These are phyloP conservation scores for Neurospora sp. DNA, from an alignment of 495 filamentous ascomycete species.

Conservation along the genomic window DNA sequence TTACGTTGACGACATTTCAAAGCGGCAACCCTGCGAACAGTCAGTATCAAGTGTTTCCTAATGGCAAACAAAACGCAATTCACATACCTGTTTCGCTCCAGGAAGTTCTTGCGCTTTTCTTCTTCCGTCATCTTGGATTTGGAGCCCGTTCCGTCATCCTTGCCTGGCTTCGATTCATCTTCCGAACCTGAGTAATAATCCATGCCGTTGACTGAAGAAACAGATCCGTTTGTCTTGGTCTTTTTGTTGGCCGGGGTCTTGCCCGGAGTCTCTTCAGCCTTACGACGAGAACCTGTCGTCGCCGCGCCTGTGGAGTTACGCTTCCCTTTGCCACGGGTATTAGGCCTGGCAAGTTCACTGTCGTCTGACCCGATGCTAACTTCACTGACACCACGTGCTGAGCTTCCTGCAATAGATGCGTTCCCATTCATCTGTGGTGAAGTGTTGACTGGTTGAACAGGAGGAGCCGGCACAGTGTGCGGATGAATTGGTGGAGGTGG, in stretches of 20 bases:
- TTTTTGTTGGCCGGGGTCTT: slow-evolving; percentile 66
- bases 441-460: slow-evolving; percentile 32
- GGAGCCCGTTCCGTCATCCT: slow-evolving; percentile 30
- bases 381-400: slow-evolving; percentile 52
- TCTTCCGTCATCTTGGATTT: slow-evolving; percentile 93
- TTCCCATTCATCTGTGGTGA: slow-evolving; percentile 43
- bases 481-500: slow-evolving; percentile 37
- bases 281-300: slow-evolving; percentile 54
- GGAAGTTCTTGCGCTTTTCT: slow-evolving; percentile 96
- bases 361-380: slow-evolving; percentile 65
- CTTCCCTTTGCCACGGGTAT: slow-evolving; percentile 60
- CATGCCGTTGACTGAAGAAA: slow-evolving; percentile 25
- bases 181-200: slow-evolving; percentile 17
- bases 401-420: slow-evolving; percentile 31
- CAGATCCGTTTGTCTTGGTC: slow-evolving; percentile 47
- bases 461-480: slow-evolving; percentile 18
- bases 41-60: slow-evolving; percentile 12
- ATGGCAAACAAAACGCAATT: not conserved
- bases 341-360: slow-evolving; percentile 52
- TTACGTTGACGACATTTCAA: slow-evolving; percentile 96
- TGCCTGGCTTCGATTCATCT: slow-evolving; percentile 43
- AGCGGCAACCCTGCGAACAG: slow-evolving; percentile 66
- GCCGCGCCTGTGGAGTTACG: slow-evolving; percentile 32
- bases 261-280: slow-evolving; percentile 62
- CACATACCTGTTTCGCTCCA: slow-evolving; percentile 88